Base-by-base conservation (phyloP, 2,329 filamentous ascomycete species). In the Aureobasidium sp. region DNA sequence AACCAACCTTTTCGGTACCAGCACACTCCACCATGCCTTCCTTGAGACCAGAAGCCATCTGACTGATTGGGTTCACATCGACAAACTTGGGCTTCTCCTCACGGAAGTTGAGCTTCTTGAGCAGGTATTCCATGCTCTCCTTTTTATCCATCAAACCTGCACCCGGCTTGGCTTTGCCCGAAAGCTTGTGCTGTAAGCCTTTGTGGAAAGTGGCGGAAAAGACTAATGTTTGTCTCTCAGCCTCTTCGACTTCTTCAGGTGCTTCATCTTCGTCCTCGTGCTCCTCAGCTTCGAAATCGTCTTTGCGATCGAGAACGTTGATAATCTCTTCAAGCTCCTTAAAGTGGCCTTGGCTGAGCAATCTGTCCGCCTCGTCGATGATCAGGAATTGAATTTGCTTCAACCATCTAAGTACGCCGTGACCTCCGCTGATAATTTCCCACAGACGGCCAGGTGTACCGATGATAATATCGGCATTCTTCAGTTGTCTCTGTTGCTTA, bases 141-240 rank as follows among this genome's bases (percentile, higher is more conserved):
- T 84, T 81, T 54, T 88, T 81, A 61, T 77, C 81, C 71, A 87
- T 78, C 25, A 90, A 69, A 59, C 85, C 79, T 57, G 76, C 71
- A 30, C 70, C 71, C 58, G 74, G 79, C 54, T 80, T 83, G 17
- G 79, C 77, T 66, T 90, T 94, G 22, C 88, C 86, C 1, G 87
- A 83, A 11, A 98, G 78, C 68, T 96, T 97, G 61, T 91, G 88
- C 66, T 97, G 91, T 25, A 98, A 72, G 0, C 85, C 84, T 64
- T 90, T 91, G 66, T 95, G 87, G 68, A 98, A 95, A 0, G 93
- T 98, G 0, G 93, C 93, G 0, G 93, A 97, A 69, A 98, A 98
- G 17, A 98, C 89, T 0, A 98, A 79, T 0, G 90, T 97, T 66
- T 98, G 93, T 35, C 91, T 55, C 25, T 37, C 21, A 16, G 29